phyloP scores from a whole-genome alignment of 805 yeast genomes.

The Yamadazyma scolyti region DNA sequence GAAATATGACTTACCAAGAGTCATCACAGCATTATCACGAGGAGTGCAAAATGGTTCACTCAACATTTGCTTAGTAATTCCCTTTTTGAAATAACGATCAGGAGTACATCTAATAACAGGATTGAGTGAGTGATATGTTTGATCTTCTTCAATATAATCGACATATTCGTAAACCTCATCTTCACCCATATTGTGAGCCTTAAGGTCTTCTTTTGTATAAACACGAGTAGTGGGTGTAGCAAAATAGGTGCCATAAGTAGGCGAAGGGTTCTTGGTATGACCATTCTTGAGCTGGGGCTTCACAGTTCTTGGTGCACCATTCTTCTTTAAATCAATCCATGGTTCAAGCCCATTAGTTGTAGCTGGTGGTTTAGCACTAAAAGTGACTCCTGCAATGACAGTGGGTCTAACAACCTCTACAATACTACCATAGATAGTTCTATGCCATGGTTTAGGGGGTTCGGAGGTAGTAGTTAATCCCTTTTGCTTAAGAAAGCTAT shows the following conservation, averaged over 20 bases:
- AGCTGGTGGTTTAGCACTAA: slow-evolving; percentile 65
- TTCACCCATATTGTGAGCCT: slow-evolving; percentile 71
- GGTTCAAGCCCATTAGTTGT: slow-evolving; percentile 70
- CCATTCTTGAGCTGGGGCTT: slow-evolving; percentile 76
- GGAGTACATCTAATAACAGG: slow-evolving; percentile 89
- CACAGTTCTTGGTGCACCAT: slow-evolving; percentile 78
- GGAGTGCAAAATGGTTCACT: slow-evolving; percentile 90
- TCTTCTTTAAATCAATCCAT: slow-evolving; percentile 75
- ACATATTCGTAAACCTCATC: slow-evolving; percentile 58
- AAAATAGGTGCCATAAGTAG: slow-evolving; percentile 75
- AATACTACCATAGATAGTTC: slow-evolving; percentile 59
- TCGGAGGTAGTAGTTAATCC: slow-evolving; percentile 7
- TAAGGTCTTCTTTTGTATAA: slow-evolving; percentile 56
- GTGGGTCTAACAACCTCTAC: slow-evolving; percentile 63
- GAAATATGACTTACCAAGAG: slow-evolving; percentile 64
- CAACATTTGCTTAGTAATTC: slow-evolving; percentile 48
- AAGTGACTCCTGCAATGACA: slow-evolving; percentile 60
- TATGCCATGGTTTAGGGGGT: slow-evolving; percentile 60
- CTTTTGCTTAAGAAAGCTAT: too few species aligned
- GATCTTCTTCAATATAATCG: slow-evolving; percentile 59
- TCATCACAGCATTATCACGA: slow-evolving; percentile 52
- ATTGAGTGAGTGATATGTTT: slow-evolving; percentile 64
- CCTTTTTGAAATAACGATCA: slow-evolving; percentile 62
- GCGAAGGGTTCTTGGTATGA: slow-evolving; percentile 57
- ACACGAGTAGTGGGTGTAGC: slow-evolving; percentile 60